Evolutionary conservation across 306 rosid species (phyloP), one percentile per base, ranked within the genome.

Genomic region (Cucurbita argyrosperma): DNA sequence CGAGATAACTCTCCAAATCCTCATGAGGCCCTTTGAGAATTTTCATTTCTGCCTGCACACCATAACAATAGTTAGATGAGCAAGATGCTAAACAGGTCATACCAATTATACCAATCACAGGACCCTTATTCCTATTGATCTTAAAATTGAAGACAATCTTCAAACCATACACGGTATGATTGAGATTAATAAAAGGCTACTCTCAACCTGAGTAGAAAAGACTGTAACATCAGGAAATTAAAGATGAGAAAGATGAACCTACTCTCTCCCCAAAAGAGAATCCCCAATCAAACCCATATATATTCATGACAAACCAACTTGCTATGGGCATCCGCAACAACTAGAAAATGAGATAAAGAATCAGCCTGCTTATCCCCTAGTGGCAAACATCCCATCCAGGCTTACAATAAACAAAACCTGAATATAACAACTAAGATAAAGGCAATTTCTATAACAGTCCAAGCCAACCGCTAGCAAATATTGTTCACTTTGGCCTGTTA

Each of bases 1-100:
- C 88, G 55, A 91, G 91, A 84, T 94, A 91, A 83, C 85, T 87
- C 81, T 91, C 95, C 83, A 94, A 82, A 84, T 91, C 89, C 82
- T 94, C 97, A 81, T 87, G 96, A 9, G 99, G 97, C 78, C 99
- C 99, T 79, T 76, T 84, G 60, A 84, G 86, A 78, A 94, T 84
- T 82, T 87, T 89, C 10, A 80, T 58, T 86, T 94, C 97, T 4
- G 96, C 97, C 99, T 94, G 85, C 72, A 19, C 45, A 70, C 80
- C 72, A 16, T 56, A 59, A 40, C 66, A 35, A 58, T 37, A n/a
- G 15, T 60, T 9, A n/a, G 19, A 43, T 14, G 26, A 49, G 74
- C 74, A 69, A 49, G 59, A 23, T 14, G 74, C 12, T 49, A 47
- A 26, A 9, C 45, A 26, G 16, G 45, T 47, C 57, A 46, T 8